Evolutionary conservation across 2,329 filamentous ascomycete species (phyloP).

Genomic region (Clonostachys solani): DNA sequence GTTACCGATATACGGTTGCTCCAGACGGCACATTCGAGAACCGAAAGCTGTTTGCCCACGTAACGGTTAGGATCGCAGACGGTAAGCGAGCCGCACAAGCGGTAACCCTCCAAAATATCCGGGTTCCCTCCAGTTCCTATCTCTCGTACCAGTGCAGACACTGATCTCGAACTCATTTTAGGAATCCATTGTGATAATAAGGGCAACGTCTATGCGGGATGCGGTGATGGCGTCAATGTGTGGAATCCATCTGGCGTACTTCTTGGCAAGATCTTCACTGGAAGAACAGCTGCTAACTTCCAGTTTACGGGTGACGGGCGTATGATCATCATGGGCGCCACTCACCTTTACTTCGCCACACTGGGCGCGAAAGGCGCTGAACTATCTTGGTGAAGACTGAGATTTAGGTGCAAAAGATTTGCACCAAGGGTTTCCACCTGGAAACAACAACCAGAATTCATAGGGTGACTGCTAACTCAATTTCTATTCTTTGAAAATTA

Average conservation of each 20-base stretch:
- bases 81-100: constrained; percentile 24
- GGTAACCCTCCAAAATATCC: too few relatives aligned
- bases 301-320: constrained; percentile 32
- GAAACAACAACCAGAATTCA: too few relatives aligned
- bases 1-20: constrained; percentile 39
- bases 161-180: constrained; percentile 6
- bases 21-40: constrained; percentile 41
- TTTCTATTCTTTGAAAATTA: too few relatives aligned
- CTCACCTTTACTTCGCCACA: constrained; percentile 23
- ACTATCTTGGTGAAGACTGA: too few relatives aligned
- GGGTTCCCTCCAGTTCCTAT: too few relatives aligned
- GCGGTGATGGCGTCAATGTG: constrained; percentile 43
- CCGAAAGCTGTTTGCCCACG: constrained; percentile 52
- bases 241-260: constrained; percentile 40
- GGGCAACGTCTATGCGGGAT: constrained; percentile 50
- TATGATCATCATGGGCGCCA: constrained; percentile 27
- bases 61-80: constrained; percentile 50
- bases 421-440: too few relatives aligned
- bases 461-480: too few relatives aligned
- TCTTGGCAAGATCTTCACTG: constrained; percentile 52
- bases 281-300: constrained; percentile 38
- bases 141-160: too few relatives aligned
- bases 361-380: constrained; percentile 11
- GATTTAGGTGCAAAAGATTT: too few relatives aligned
- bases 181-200: constrained; percentile 50